Base-by-base conservation (phyloP, 257 asterid species). In the Rhazya stricta region DNA sequence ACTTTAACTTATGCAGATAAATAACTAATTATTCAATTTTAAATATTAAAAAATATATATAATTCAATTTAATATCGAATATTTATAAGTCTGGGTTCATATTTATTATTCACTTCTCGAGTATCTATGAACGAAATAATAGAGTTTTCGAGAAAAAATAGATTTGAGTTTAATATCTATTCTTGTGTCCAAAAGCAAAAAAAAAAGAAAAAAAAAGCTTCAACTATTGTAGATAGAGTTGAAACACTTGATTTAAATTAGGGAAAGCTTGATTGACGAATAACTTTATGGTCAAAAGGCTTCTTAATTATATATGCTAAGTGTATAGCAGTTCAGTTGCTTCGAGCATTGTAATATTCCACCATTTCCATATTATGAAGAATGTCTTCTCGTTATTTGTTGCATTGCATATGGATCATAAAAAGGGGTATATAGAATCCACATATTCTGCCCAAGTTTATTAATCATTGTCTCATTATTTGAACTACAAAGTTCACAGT, bases 401-500 rank as follows among this genome's bases (percentile, higher is more conserved):
- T 21, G n/a, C 48, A 36, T 21, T 66, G 25, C 18, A 34, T 36
- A 3, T 63, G 69, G 45, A 63, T 63, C 27, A 19, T 63, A 63
- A 63, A 60, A 63, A 63, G 69, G 46, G 21, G n/a, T 7, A 23
- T 23, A 13, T 34, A 7, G 18, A 63, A 63, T 36, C 69, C 27
- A 19, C 32, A 66, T 66, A 19, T 66, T 66, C 71, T 66, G 50
- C 50, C 71, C 29, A 66, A 66, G 37, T 21, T 66, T 37, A 19
- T 66, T 66, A 66, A 66, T 66, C 71, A 66, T 66, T 66, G 50
- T 66, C 71, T 66, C 71, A 66, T 65, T 36, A 65, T 66, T 37
- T 63, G 46, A 66, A 37, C 21, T 8, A 66, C 16, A 66, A 19
- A 37, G 71, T 36, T 36, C 4, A 65, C 69, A 66, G 25, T 66